Percentiles rank a stretch among this genome's conserved stretches.
phyloP scores from a whole-genome alignment of 257 asterid species.

The Echites panduratus region DNA sequence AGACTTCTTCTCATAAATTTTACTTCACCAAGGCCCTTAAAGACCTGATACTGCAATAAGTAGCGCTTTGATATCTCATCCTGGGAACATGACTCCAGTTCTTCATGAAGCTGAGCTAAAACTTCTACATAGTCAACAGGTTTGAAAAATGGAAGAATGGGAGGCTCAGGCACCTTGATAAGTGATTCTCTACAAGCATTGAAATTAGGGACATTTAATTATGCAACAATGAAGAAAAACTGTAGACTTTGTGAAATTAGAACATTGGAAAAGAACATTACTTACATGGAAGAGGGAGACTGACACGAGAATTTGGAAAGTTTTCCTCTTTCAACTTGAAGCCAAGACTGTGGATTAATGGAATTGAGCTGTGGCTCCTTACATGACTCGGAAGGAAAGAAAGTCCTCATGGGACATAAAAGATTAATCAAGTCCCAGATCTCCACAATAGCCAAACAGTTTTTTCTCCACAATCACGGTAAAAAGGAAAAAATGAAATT shows the following conservation, averaged over 20 bases:
- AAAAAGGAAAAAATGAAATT: constrained; percentile 7
- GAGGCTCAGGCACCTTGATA: constrained; percentile 87
- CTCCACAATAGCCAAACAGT: constrained; percentile 68
- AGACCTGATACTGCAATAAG: constrained; percentile 85
- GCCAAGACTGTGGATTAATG: constrained; percentile 94
- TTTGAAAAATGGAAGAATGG: constrained; percentile 72
- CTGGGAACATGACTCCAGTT: constrained; percentile 71
- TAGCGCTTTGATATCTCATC: constrained; percentile 65
- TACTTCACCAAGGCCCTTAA: constrained; percentile 89
- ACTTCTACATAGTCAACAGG: constrained; percentile 93
- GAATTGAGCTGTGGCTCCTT: constrained; percentile 65
- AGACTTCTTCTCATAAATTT: constrained; percentile 92
- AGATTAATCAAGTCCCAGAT: constrained; percentile 76
- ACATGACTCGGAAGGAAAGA: constrained; percentile 79
- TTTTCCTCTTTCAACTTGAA: constrained; percentile 98
- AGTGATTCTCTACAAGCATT: constrained; percentile 75
- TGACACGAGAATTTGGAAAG: constrained; percentile 56
- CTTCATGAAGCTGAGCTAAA: constrained; percentile 89
- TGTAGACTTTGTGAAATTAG: constrained; percentile 2
- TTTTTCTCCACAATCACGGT: constrained; percentile 19
- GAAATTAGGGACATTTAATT: constrained; percentile 14
- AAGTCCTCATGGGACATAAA: constrained; percentile 90
- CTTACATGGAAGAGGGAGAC: constrained; percentile 79
- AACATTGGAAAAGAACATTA: constrained; percentile 5
- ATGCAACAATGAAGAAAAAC: constrained; percentile 7